Base-by-base conservation (phyloP, 805 yeast genomes). In the Tetrapisispora taiwanensis region DNA sequence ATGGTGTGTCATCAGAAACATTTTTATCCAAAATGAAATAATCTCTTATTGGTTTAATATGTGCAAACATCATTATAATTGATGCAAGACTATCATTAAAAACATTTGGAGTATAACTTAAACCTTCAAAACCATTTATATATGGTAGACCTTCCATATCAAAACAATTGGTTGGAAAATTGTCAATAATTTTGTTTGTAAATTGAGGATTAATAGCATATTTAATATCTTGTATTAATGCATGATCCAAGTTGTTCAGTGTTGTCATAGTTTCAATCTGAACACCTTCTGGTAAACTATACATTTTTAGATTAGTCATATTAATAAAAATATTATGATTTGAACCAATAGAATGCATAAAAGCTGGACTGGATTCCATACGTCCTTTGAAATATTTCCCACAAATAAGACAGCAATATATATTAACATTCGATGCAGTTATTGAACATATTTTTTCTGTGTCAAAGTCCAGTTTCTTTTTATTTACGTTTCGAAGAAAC, bases 351-450 rank as follows among this genome's bases (percentile, higher is more conserved):
- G 87, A 72, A 58, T 85, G 95, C 14, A 67, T 55, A 53, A 77
- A 81, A 0, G 89, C 88, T 19, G 79, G 79, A 0, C 89, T 75
- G n/a, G 73, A 58, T 45, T 62, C 66, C 1, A 78, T 73, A 20
- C 87, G 68, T 0, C 95, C 95, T 51, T 78, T 81, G 43, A 76
- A 72, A 60, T 77, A 85, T 53, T 74, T 79, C 30, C 89, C 90
- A 62, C 95, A 85, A 0, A 71, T 72, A 18, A 85, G 62, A 55
- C 95, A 85, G 28, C 84, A 78, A 53, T 84, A 82, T 0, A 84
- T 73, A 52, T 82, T 81, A 18, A 72, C 65, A 32, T 68, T 72
- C 1, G 85, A 70, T 19, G 84, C 65, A 0, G 87, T 73, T 0
- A 80, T 74, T 36, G 76, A 70, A 59, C 95, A 85, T 1, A 75